Evolutionary conservation across 352 stramenopile species (phyloP).

Genomic region (Phytophthora europaea): DNA sequence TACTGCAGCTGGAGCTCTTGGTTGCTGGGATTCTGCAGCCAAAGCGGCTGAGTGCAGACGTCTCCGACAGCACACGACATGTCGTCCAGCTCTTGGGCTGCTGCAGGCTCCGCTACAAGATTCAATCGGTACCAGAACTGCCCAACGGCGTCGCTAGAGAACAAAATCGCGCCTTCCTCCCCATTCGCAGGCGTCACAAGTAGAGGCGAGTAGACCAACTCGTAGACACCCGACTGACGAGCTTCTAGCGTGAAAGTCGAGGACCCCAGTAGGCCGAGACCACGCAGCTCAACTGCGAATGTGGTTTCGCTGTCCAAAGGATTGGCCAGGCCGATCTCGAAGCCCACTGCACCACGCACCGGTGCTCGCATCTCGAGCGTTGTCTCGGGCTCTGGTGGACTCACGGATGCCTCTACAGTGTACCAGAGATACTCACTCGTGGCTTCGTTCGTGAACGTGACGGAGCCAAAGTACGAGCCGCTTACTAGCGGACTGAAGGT

Average conservation of each 20-base stretch:
- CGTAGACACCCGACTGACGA: constrained; percentile 83
- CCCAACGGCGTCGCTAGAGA: constrained; percentile 91
- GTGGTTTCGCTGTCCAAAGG: constrained; percentile 84
- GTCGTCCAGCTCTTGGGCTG: constrained; percentile 61
- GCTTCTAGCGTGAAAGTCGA: constrained; percentile 77
- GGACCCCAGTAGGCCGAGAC: constrained; percentile 88
- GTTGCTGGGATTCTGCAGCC: constrained; percentile 92
- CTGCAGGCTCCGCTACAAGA: constrained; percentile 70
- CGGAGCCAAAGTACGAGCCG: constrained; percentile 92
- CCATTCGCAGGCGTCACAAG: constrained; percentile 47
- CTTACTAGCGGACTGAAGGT: constrained; percentile 91
- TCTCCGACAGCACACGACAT: constrained; percentile 91
- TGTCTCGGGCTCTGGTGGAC: constrained; percentile 74
- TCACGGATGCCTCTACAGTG: constrained; percentile 92
- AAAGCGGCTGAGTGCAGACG: constrained; percentile 74
- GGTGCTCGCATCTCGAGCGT: constrained; percentile 87
- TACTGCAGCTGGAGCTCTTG: constrained; percentile 81
- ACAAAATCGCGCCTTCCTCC: constrained; percentile 87
- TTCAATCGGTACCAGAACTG: constrained; percentile 96
- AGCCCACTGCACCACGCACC: constrained; percentile 85
- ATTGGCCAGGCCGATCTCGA: constrained; percentile 94
- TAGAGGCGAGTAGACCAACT: constrained; percentile 94
- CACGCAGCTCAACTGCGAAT: constrained; percentile 90
- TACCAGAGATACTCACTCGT: constrained; percentile 94
- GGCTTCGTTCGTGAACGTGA: constrained; percentile 92